These are phyloP conservation scores for Entelexis sorbosivorans DNA, from an alignment of 1,139 yeast species.

Conservation along the genomic window DNA sequence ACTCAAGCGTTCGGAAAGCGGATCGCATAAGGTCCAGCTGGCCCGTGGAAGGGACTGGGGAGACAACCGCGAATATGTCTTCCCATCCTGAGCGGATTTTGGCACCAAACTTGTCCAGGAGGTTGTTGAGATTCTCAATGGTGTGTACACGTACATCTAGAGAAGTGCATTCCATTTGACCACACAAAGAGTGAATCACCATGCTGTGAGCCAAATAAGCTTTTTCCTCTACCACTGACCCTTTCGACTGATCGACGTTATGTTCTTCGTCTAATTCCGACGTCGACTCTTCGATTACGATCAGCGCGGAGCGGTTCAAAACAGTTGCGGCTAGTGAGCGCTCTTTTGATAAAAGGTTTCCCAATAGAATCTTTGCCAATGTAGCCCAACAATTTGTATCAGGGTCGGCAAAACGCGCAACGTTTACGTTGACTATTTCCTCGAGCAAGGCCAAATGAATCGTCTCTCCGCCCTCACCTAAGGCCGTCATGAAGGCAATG, in stretches of 20 bases:
- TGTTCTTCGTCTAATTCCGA: conserved; percentile 20
- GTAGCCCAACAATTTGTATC: conserved; percentile 18
- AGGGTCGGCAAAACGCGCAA: conserved; percentile 15
- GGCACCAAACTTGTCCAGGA: conserved; percentile 67
- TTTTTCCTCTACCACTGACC: neutral
- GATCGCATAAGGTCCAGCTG: conserved; percentile 45
- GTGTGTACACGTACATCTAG: conserved; percentile 51
- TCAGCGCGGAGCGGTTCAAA: conserved; percentile 20
- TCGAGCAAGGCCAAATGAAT: conserved; percentile 12
- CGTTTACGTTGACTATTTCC: conserved; percentile 14
- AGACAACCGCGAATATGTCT: conserved; percentile 54
- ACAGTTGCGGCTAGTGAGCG: conserved; percentile 22
- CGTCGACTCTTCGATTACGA: conserved; percentile 25
- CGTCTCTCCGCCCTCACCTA: neutral
- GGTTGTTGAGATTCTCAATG: conserved; percentile 51
- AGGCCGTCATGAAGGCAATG: conserved; percentile 7
- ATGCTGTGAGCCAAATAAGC: neutral
- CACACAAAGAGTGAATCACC: conserved; percentile 13
- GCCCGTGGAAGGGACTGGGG: conserved; percentile 52
- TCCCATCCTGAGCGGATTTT: conserved; percentile 54
- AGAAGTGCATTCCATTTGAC: conserved; percentile 5
- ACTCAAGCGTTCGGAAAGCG: conserved; percentile 44
- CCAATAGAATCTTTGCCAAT: conserved; percentile 10
- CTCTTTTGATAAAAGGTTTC: neutral
- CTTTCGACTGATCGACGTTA: neutral